Base-by-base conservation (phyloP, 129 eudicot species). In the Centella asiatica region DNA sequence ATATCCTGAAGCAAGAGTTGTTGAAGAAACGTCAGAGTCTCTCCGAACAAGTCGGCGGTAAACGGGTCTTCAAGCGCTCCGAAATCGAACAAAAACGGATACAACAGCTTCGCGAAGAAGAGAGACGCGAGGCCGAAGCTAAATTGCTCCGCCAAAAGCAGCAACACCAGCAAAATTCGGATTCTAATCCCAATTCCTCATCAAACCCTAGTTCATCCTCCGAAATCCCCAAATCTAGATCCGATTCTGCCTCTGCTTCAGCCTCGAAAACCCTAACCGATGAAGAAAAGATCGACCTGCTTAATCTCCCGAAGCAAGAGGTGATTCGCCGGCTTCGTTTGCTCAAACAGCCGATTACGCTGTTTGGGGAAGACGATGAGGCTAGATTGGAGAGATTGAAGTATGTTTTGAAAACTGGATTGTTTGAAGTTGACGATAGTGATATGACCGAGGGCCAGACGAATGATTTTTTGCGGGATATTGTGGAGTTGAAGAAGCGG, bases 361-460 rank as follows among this genome's bases (percentile, higher is more conserved):
- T 92, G 4, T 92, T 87, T 37, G 96, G 99, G 0, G 99, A 87
- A 61, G 88, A 83, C 48, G 95, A 84, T 7, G 84, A 55, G 45
- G 90, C 83, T 40, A 72, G 99, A 57, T 68, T 92, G 24, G 96
- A 76, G 11, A 77, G 99, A 68, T 69, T 87, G 57, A 87, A 85
- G 71, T 76, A 70, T 51, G 92, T 92, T 19, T 61, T 92, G 79
- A 92, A 92, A 52, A 65, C 88, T 0, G 99, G 99, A 13, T 37
- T 72, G 66, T 92, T 92, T 71, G 99, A 92, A 72, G 72, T 92
- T 4, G 99, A 92, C 33, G 96, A 92, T 56, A 75, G 83, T 44
- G 96, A 92, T 56, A 92, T 87, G 90, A 92, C 99, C 2, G 99
- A 92, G 69, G 96, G 99, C 44, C 99, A 92, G 42, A 92, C 99